Conservation (phyloP, 1,284 basidiomycete species). For the Farysia itapuensis region DNA sequence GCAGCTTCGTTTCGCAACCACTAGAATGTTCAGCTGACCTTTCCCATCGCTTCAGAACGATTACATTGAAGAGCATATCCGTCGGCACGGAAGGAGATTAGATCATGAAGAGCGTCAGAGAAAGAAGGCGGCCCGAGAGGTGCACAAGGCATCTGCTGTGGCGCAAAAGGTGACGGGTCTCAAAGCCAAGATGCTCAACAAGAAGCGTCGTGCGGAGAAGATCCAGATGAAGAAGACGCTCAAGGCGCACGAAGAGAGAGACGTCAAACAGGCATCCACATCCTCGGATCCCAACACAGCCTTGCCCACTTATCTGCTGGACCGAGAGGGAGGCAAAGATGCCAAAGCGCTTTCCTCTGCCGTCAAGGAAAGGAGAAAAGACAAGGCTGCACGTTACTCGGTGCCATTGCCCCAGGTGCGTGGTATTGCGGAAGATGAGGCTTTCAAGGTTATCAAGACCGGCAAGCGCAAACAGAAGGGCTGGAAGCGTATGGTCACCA, state of each 20-base stretch:
- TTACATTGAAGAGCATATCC: slow-evolving; percentile 62
- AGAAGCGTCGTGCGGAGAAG: slow-evolving; percentile 93
- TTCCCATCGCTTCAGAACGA: slow-evolving; percentile 61
- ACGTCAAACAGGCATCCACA: slow-evolving; percentile 68
- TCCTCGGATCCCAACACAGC: slow-evolving; percentile 55
- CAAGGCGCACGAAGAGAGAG: slow-evolving; percentile 97
- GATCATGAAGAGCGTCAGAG: slow-evolving; percentile 65
- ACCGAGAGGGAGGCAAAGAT: slow-evolving; percentile 94
- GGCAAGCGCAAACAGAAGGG: slow-evolving; percentile 95
- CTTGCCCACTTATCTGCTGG: slow-evolving; percentile 78
- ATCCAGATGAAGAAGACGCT: slow-evolving; percentile 98
- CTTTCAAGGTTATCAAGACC: slow-evolving; percentile 99
- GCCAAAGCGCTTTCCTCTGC: slow-evolving; percentile 96
- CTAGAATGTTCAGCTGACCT: too few relatives aligned
- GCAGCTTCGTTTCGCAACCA: background rate
- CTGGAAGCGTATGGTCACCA: slow-evolving; percentile 99
- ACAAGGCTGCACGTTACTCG: slow-evolving; percentile 96
- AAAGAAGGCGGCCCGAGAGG: slow-evolving; percentile 86
- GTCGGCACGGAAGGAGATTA: slow-evolving; percentile 55
- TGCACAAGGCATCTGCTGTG: slow-evolving; percentile 80
- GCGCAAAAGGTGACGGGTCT: slow-evolving; percentile 94
- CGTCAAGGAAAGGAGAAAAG: slow-evolving; percentile 98
- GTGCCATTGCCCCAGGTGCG: slow-evolving; percentile 95
- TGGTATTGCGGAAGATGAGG: slow-evolving; percentile 98
- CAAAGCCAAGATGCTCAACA: slow-evolving; percentile 96